Conservation (phyloP, 345 rosid genomes). For the Euphorbia peplus region DNA sequence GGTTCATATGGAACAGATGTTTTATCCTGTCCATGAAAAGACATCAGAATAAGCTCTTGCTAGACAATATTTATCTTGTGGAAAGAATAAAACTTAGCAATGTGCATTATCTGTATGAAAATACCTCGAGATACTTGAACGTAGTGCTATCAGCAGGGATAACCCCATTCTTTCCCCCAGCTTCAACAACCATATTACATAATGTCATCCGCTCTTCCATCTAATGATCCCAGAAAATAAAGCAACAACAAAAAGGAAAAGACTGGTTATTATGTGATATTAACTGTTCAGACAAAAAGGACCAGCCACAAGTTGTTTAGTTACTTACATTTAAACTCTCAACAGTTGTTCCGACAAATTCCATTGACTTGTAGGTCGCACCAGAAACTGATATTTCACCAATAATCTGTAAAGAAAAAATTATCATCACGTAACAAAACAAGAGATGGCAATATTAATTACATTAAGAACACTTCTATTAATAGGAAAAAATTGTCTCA, state of each 20-base stretch:
- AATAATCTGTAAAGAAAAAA: slow-evolving; percentile 53
- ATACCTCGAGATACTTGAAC: slow-evolving; percentile 83
- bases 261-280: neutral
- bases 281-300: neutral
- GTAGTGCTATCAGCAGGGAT: slow-evolving; percentile 92
- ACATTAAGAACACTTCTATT: neutral
- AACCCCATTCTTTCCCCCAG: slow-evolving; percentile 97
- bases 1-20: slow-evolving; percentile 80
- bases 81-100: slow-evolving; percentile 5
- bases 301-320: neutral
- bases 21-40: slow-evolving; percentile 55
- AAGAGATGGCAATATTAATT: neutral
- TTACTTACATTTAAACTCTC: slow-evolving; percentile 77
- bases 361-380: slow-evolving; percentile 97
- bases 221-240: slow-evolving; percentile 36
- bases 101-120: neutral
- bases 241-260: slow-evolving; percentile 12
- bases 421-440: neutral
- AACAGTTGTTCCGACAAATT: slow-evolving; percentile 84
- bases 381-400: slow-evolving; percentile 98
- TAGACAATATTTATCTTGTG: neutral
- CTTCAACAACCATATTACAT: slow-evolving; percentile 98
- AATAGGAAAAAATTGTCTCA: slow-evolving; percentile 5
- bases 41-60: slow-evolving; percentile 1
- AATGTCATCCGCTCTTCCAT: slow-evolving; percentile 99